Conservation (phyloP, 2,329 filamentous ascomycete genomes). For the Phialophora chinensis region DNA sequence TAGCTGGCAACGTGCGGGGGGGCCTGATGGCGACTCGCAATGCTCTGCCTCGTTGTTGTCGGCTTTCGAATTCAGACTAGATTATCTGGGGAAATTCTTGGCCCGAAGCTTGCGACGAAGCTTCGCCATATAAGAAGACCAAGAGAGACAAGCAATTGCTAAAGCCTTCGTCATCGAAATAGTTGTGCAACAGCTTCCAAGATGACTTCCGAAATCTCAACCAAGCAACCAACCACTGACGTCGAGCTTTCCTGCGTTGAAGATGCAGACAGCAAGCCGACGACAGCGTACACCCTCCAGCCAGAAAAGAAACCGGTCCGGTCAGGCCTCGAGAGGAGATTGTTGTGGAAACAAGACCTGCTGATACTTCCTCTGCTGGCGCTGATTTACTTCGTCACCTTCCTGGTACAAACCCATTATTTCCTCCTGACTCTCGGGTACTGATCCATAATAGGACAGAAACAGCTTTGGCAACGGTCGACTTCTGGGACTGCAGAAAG, state of each 20-base stretch:
- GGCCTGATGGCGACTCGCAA: not conserved
- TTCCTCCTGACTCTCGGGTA: not conserved
- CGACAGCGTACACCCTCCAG: slow-evolving; percentile 4
- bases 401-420: not conserved
- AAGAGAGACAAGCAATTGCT: not conserved
- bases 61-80: not conserved
- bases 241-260: slow-evolving; percentile 5
- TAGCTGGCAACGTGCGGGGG: not conserved
- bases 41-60: not conserved
- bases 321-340: slow-evolving; percentile 2
- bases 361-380: slow-evolving; percentile 11
- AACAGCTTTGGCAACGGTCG: slow-evolving; percentile 12
- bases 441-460: slow-evolving; percentile 3
- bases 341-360: slow-evolving; percentile 8
- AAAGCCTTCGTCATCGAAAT: not conserved
- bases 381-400: slow-evolving; percentile 9
- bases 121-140: slow-evolving; percentile 5
- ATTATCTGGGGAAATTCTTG: not conserved
- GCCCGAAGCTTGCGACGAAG: not conserved
- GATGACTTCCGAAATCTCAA: not conserved
- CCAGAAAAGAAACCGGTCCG: not conserved
- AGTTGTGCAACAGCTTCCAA: not conserved
- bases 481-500: slow-evolving; percentile 10
- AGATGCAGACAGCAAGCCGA: slow-evolving; percentile 2
- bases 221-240: not conserved